Evolutionary conservation across 2,329 filamentous ascomycete genomes (phyloP), one percentile per base, ranked within the genome.

Genomic region (Diaporthe ampelina): DNA sequence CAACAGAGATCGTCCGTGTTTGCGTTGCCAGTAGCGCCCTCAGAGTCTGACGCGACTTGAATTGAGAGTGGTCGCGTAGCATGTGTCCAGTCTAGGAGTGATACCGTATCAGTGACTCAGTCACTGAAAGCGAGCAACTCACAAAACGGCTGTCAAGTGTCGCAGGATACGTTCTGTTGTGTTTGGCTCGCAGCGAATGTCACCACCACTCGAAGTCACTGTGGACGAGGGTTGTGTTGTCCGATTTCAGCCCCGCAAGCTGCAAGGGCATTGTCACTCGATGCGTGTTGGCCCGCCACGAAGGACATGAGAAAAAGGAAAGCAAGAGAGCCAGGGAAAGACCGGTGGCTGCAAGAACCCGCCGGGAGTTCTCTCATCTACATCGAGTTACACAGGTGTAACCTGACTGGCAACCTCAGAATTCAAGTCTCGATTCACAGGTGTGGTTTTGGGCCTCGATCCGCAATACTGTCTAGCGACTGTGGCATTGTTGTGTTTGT

Each of bases 281-380:
- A 21, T 15, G 21, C 1, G 45, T 21, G 32, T 40, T 40, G 48
- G 48, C 48, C 32, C 37, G 32, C 21, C 11, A 26, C 8, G 7
- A 21, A 37, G n/a, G 17, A 26, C 15, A 68, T 32, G n/a, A 17
- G 24, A 32, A 35, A 54, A 54, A 19, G n/a, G 37, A 54, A 67
- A 37, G 35, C 24, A 17, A 48, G 2, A 48, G 19, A n/a, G 8
- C 6, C 48, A 54, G 19, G 63, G 63, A 21, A 26, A 1, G n/a
- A 54, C 63, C n/a, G 63, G 63, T 52, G 45, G 63, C 63, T 54
- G 63, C 63, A 54, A 52, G 63, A 68, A 54, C 63, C 63, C 48
- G 32, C 48, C 21, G 17, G 17, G 48, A 54, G 63, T 68, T 50
- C 63, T 37, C 21, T 26, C 24, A 15, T 67, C 8, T 35, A 24